Conservation (phyloP, 2,329 filamentous ascomycete genomes). For the Ophiostoma triangulosporum region DNA sequence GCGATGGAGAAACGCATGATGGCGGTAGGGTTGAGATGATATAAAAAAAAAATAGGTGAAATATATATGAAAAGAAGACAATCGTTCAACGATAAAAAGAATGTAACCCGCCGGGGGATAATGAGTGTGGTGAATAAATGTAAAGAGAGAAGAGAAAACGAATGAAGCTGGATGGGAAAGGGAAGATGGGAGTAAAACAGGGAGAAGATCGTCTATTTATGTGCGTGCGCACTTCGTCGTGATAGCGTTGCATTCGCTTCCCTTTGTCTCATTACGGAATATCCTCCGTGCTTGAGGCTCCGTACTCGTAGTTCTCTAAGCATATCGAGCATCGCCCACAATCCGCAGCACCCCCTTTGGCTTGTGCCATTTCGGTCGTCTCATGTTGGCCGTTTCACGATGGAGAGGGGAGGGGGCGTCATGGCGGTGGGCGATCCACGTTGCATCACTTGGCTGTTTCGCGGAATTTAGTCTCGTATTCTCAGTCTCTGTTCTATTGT, state of each 20-base stretch:
- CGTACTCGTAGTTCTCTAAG: background rate
- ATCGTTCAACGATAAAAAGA: conserved; percentile 12
- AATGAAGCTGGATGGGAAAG: background rate
- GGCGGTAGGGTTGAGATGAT: background rate
- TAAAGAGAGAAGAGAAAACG: background rate
- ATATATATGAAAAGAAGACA: background rate
- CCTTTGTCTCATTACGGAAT: background rate
- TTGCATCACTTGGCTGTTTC: conserved; percentile 2
- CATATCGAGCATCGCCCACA: no score
- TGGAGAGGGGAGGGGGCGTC: background rate
- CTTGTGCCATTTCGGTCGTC: background rate
- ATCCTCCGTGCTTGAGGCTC: background rate
- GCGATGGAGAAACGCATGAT: conserved; percentile 12
- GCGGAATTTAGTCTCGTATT: background rate
- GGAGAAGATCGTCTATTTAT: conserved; percentile 1
- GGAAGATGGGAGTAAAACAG: background rate
- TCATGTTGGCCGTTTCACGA: conserved; percentile 2
- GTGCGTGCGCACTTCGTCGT: background rate
- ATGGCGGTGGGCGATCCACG: conserved; percentile 1
- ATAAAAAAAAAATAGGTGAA: background rate
- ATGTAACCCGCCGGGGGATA: conserved; percentile 6
- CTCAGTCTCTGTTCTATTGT: background rate
- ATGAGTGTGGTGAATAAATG: background rate
- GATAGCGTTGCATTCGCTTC: conserved; percentile 1
- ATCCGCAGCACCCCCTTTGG: no score